A percentile compares a stretch with the other conserved stretches of the same genome.
phyloP scores from a whole-genome alignment of 1,284 basidiomycete genomes.

The Trichosporon inkin region DNA sequence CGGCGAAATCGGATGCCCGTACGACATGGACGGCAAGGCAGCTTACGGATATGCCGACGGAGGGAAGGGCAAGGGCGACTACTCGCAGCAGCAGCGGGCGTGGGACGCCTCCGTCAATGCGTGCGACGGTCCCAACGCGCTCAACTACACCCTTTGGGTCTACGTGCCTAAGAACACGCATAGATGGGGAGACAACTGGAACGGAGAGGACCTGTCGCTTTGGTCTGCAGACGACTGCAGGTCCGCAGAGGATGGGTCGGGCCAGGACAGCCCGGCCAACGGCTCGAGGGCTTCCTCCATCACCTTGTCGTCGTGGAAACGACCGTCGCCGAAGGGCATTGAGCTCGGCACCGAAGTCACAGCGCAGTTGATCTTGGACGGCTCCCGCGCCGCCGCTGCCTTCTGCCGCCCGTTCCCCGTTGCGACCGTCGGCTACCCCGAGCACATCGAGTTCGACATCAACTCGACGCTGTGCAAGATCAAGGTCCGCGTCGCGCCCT shows the following conservation, averaged over 20 bases:
- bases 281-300: slow-evolving; percentile 26
- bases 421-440: slow-evolving; percentile 65
- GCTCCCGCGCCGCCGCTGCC: slow-evolving; percentile 72
- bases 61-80: slow-evolving; percentile 74
- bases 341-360: slow-evolving; percentile 42
- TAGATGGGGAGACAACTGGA: slow-evolving; percentile 89
- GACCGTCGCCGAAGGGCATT: slow-evolving; percentile 40
- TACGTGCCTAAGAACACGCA: slow-evolving; percentile 73
- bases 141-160: slow-evolving; percentile 88
- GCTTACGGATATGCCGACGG: slow-evolving; percentile 77
- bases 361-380: slow-evolving; percentile 69
- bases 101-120: slow-evolving; percentile 89
- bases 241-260: neutral
- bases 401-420: slow-evolving; percentile 77
- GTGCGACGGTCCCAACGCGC: slow-evolving; percentile 72
- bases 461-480: slow-evolving; percentile 65
- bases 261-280: neutral
- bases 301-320: slow-evolving; percentile 20
- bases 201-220: slow-evolving; percentile 87
- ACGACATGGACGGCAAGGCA: slow-evolving; percentile 61
- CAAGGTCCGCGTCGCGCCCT: slow-evolving; percentile 59
- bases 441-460: slow-evolving; percentile 71
- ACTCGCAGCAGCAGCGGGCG: slow-evolving; percentile 71
- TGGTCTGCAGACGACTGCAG: slow-evolving; percentile 74
- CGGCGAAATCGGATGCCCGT: slow-evolving; percentile 93